These are phyloP conservation scores for Calonectria hawksworthii DNA, from an alignment of 2,329 filamentous ascomycete species.

Conservation along the genomic window DNA sequence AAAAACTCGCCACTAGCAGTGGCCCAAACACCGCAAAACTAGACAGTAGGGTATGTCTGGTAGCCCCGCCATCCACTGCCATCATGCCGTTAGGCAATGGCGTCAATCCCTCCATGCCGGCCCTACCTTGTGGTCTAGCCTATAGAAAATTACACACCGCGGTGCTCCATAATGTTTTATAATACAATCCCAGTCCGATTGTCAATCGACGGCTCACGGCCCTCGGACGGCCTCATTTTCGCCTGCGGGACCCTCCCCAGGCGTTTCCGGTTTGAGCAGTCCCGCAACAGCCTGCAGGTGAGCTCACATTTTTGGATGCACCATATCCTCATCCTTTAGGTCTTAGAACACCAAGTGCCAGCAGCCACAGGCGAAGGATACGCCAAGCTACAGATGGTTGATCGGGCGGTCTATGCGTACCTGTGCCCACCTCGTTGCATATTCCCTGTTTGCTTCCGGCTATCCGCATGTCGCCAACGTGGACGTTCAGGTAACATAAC, in stretches of 20 bases:
- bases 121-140: constrained; percentile 1
- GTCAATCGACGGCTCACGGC: no score
- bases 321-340: background rate
- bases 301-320: constrained; percentile 9
- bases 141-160: background rate
- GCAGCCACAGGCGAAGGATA: background rate
- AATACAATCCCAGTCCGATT: background rate
- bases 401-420: background rate
- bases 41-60: background rate
- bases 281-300: constrained; percentile 38
- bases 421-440: background rate
- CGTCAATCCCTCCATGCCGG: constrained; percentile 37
- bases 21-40: constrained; percentile 7
- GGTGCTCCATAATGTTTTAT: background rate
- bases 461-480: background rate
- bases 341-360: background rate
- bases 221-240: constrained; percentile 17
- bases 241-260: constrained; percentile 16
- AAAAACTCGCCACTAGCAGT: constrained; percentile 21
- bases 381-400: background rate
- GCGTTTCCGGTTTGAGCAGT: constrained; percentile 45
- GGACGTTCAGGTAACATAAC: background rate
- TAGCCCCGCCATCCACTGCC: constrained; percentile 38
- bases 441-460: background rate
- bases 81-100: constrained; percentile 47